A percentile compares a stretch with the other conserved stretches of the same genome.
Evolutionary conservation across 192 early-diverging fungal species (phyloP).

Genomic region (Linnemannia schmuckeri): DNA sequence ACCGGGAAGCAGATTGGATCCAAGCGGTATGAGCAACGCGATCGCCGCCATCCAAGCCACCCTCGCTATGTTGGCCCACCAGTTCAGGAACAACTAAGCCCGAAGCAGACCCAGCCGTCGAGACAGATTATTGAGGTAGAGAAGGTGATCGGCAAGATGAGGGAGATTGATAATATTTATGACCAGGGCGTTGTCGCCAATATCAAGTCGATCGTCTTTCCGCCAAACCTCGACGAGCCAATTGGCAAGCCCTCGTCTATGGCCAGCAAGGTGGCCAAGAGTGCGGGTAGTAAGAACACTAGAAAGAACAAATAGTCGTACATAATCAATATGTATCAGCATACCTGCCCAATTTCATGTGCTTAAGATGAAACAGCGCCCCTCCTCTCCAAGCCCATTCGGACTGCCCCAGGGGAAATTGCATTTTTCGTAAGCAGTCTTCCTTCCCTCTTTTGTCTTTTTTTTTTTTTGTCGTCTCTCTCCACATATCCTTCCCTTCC

Average conservation of each 20-base stretch:
- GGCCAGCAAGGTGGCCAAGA: not conserved
- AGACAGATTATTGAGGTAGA: slow-evolving; percentile 4
- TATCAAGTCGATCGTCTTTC: slow-evolving; percentile 27
- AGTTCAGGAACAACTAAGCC: not conserved
- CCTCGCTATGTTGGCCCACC: slow-evolving; percentile 23
- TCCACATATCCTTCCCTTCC: not conserved
- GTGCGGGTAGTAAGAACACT: slow-evolving; percentile 3
- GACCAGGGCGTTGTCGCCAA: slow-evolving; percentile 32
- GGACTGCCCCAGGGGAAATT: not conserved
- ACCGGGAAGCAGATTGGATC: slow-evolving; percentile 19
- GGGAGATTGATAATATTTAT: slow-evolving; percentile 46
- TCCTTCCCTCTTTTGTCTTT: not conserved
- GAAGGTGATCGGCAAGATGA: slow-evolving; percentile 25
- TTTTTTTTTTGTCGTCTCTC: not conserved
- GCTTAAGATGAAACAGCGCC: too few species aligned
- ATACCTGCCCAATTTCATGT: not conserved
- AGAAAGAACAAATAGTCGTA: slow-evolving; percentile 9
- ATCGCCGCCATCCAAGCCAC: slow-evolving; percentile 49
- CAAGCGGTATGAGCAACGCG: slow-evolving; percentile 35
- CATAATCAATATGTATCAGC: not conserved
- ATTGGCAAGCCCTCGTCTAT: not conserved
- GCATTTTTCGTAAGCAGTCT: not conserved
- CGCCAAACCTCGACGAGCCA: slow-evolving; percentile 17
- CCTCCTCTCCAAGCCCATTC: too few species aligned
- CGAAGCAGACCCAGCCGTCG: not conserved